Percentiles rank a stretch among this genome's conserved stretches.
Conservation (phyloP, 31 red algal species). For the Endocladia muricata region DNA sequence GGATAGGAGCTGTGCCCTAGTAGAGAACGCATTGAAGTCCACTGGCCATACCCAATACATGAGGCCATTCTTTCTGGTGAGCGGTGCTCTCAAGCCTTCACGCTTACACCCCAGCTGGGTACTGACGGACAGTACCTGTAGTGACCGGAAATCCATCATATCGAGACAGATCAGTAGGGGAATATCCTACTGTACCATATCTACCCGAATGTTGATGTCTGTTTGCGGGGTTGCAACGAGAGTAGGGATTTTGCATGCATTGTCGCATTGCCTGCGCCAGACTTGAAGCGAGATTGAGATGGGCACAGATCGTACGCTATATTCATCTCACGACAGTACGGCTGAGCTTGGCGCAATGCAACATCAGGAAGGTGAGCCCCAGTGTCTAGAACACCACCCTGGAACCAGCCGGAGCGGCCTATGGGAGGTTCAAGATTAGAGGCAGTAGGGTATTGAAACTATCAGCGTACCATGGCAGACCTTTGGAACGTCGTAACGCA, state of each 20-base stretch:
- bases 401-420: too few relatives aligned
- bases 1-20: neutral
- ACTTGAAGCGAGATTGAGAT: neutral
- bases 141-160: neutral
- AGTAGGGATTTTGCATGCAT: neutral
- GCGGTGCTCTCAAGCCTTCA: constrained; percentile 13
- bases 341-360: neutral
- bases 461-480: too few relatives aligned
- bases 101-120: neutral
- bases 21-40: constrained; percentile 5
- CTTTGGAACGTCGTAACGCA: too few relatives aligned
- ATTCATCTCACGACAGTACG: constrained; percentile 6
- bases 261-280: neutral
- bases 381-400: constrained; percentile 13
- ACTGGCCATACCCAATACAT: constrained; percentile 10
- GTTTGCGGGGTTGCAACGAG: neutral
- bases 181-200: constrained; percentile 1
- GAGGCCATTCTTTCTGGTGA: constrained; percentile 17
- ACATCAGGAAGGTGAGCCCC: neutral
- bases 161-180: constrained; percentile 14
- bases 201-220: neutral
- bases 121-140: constrained; percentile 2
- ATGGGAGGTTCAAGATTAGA: too few relatives aligned
- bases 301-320: neutral
- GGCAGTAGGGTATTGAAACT: too few relatives aligned